phyloP scores from a whole-genome alignment of 2,329 filamentous ascomycete species.

The Thielaviopsis musarum region DNA sequence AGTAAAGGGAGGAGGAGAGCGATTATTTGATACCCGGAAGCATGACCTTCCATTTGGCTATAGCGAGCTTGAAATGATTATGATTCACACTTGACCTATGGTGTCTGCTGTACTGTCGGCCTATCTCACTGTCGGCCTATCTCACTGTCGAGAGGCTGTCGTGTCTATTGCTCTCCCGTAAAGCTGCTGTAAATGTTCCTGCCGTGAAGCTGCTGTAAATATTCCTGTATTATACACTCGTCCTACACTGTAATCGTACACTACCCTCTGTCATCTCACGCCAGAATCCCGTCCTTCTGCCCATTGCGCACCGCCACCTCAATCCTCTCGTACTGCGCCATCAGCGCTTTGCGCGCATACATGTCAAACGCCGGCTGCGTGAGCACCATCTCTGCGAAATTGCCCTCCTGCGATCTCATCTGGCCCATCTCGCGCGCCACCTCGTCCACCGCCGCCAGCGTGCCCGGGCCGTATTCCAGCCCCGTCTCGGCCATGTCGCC shows the following conservation, averaged over 20 bases:
- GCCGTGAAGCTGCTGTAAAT: background rate
- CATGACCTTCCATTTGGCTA: background rate
- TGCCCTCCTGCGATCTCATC: background rate
- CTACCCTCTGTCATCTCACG: background rate
- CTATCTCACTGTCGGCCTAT: too few relatives aligned
- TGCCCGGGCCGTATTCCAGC: conserved; percentile 19
- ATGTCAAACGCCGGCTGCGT: background rate
- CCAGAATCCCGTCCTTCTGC: background rate
- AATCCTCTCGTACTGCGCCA: background rate
- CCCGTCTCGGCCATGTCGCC: conserved; percentile 50
- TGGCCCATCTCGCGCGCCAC: background rate
- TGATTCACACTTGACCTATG: too few relatives aligned
- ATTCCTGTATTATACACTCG: background rate
- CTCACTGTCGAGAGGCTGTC: too few relatives aligned
- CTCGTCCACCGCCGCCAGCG: conserved; percentile 2
- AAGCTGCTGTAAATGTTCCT: background rate
- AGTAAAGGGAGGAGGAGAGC: background rate
- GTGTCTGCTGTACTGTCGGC: too few relatives aligned
- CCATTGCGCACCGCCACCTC: background rate
- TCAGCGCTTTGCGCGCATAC: background rate
- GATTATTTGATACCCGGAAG: background rate
- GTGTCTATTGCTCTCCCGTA: too few relatives aligned
- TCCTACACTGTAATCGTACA: background rate
- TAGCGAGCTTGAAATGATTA: too few relatives aligned
- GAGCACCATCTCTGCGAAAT: conserved; percentile 5